Conservation (phyloP, 1,284 basidiomycete genomes). For the Leucoagaricus sp. region DNA sequence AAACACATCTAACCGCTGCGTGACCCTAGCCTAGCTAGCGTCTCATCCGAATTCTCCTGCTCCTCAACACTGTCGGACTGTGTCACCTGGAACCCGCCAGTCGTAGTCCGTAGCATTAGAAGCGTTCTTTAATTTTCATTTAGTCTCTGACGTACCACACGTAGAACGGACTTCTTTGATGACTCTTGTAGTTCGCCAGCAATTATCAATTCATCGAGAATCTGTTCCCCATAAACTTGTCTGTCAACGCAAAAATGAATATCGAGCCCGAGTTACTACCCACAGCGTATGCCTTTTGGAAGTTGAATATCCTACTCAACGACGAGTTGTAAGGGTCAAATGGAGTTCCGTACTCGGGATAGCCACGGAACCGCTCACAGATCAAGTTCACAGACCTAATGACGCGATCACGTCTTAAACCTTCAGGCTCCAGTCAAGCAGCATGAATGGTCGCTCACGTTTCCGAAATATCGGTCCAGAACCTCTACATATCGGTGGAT, state of each 20-base stretch:
- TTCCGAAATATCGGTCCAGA: constrained; percentile 98
- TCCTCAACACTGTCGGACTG: constrained; percentile 81
- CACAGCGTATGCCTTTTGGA: constrained; percentile 96
- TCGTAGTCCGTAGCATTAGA: constrained; percentile 2
- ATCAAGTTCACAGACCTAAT: constrained; percentile 93
- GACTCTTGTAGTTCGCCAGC: constrained; percentile 98
- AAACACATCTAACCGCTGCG: constrained; percentile 54
- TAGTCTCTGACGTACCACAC: constrained; percentile 36
- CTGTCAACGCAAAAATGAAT: constrained; percentile 1
- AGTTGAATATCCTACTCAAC: constrained; percentile 87
- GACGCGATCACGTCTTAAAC: constrained; percentile 15
- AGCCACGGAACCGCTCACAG: constrained; percentile 49
- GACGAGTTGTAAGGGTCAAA: constrained; percentile 17
- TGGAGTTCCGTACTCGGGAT: not conserved
- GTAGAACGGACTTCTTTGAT: constrained; percentile 95
- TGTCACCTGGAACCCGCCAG: constrained; percentile 57
- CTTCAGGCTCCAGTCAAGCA: constrained; percentile 1
- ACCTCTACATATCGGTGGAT: constrained; percentile 99
- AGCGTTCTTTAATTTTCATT: not conserved
- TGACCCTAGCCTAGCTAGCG: constrained; percentile 72
- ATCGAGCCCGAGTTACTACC: constrained; percentile 12
- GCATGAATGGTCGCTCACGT: constrained; percentile 51
- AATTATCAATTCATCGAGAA: constrained; percentile 97
- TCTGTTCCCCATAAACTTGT: constrained; percentile 55
- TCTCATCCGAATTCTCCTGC: constrained; percentile 79